These are phyloP conservation scores for Solanum microdontum DNA, from an alignment of 257 asterid species.

Conservation along the genomic window DNA sequence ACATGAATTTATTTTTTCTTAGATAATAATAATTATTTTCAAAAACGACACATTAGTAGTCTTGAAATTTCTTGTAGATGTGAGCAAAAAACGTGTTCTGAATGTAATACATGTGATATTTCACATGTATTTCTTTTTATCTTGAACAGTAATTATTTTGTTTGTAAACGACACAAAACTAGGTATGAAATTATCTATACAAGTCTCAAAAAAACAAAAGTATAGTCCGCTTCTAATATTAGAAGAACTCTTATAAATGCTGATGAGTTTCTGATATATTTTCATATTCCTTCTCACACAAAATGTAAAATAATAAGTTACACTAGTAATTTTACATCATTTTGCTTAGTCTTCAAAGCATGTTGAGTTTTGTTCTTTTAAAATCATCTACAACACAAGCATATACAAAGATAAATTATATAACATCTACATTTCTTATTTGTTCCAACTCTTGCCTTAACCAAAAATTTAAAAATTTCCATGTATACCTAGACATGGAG, in stretches of 20 bases:
- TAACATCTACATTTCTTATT: background rate
- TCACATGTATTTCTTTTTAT: background rate
- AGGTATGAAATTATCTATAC: background rate
- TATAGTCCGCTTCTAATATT: background rate
- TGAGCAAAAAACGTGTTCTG: background rate
- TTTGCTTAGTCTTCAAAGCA: background rate
- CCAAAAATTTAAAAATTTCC: background rate
- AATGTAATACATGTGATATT: background rate
- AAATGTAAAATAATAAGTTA: background rate
- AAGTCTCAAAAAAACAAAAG: background rate
- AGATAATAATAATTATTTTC: too few relatives aligned
- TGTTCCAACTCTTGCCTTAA: background rate
- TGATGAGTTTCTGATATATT: too few relatives aligned
- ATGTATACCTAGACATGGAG: background rate
- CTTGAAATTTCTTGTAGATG: background rate
- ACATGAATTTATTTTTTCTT: too few relatives aligned
- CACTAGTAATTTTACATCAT: background rate
- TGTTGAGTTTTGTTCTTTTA: background rate
- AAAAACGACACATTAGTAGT: background rate
- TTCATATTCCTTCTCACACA: background rate
- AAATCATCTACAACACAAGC: background rate
- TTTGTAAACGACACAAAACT: background rate
- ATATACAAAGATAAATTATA: background rate
- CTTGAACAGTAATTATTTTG: background rate
- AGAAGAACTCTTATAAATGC: background rate